phyloP scores from a whole-genome alignment of 768 basidiomycete genomes.

The Leccinellum luteum region DNA sequence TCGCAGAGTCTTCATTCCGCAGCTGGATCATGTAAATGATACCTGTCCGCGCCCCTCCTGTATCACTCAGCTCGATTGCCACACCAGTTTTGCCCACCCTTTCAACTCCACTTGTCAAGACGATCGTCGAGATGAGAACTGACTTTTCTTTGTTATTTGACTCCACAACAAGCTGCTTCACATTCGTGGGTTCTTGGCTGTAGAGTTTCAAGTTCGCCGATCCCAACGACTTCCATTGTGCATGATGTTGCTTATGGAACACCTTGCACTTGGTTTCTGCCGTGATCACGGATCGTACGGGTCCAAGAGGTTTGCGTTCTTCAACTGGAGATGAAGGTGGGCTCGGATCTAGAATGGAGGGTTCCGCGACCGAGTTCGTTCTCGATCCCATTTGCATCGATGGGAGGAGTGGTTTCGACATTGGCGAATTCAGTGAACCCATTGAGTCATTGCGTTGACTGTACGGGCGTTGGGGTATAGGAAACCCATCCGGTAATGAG shows the following conservation, averaged over 20 bases:
- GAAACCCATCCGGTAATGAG: constrained; percentile 33
- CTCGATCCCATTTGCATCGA: constrained; percentile 57
- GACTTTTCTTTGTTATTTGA: constrained; percentile 73
- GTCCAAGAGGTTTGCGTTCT: constrained; percentile 54
- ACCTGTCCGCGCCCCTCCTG: constrained; percentile 82
- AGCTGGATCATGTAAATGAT: constrained; percentile 97
- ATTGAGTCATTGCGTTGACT: constrained; percentile 20
- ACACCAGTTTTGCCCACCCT: constrained; percentile 98
- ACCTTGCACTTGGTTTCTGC: constrained; percentile 98
- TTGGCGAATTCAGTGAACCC: constrained; percentile 33
- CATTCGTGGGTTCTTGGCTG: constrained; percentile 76
- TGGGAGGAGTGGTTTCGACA: constrained; percentile 56
- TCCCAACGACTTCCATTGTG: constrained; percentile 97
- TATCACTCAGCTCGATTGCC: constrained; percentile 90
- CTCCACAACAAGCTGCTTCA: constrained; percentile 96
- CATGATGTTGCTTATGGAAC: constrained; percentile 91
- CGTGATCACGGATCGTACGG: constrained; percentile 72
- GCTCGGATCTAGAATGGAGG: constrained; percentile 65
- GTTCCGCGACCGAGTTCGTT: constrained; percentile 48
- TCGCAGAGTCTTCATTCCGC: constrained; percentile 83
- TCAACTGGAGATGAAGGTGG: constrained; percentile 82
- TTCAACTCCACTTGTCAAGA: constrained; percentile 94
- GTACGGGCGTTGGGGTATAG: constrained; percentile 28
- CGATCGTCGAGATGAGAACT: constrained; percentile 90
- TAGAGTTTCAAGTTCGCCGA: constrained; percentile 86